Percentiles rank a stretch among this genome's conserved stretches.
Evolutionary conservation across 805 yeast species (phyloP).

Genomic region (Yarrowia phangngaensis): DNA sequence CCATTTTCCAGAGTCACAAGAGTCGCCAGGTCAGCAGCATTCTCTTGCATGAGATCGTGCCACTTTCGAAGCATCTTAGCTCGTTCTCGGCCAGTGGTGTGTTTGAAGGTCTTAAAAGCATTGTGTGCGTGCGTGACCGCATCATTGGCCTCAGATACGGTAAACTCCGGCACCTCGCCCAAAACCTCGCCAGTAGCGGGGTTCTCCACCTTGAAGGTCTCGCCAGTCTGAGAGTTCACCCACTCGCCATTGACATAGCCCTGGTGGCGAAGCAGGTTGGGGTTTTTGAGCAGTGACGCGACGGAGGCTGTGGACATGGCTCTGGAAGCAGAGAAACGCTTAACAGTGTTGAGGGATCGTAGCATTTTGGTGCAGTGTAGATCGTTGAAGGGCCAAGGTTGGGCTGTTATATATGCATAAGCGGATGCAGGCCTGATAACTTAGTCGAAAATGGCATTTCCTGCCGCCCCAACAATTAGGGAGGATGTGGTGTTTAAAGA

Average conservation of each 20-base stretch:
- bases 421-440: no score
- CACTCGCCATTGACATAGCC: slow-evolving; percentile 65
- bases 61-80: slow-evolving; percentile 51
- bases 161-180: slow-evolving; percentile 55
- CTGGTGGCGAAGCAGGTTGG: slow-evolving; percentile 32
- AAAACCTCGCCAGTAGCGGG: slow-evolving; percentile 63
- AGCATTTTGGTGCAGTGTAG: slow-evolving; percentile 2
- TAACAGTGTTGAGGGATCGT: slow-evolving; percentile 12
- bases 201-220: slow-evolving; percentile 61
- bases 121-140: slow-evolving; percentile 55
- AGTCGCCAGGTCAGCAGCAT: slow-evolving; percentile 62
- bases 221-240: slow-evolving; percentile 46
- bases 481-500: no score
- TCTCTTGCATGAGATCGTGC: slow-evolving; percentile 52
- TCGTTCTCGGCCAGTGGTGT: slow-evolving; percentile 56
- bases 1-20: slow-evolving; percentile 70
- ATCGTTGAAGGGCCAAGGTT: background rate
- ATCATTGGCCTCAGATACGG: slow-evolving; percentile 47
- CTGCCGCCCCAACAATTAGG: no score
- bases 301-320: slow-evolving; percentile 24
- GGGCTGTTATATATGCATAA: background rate
- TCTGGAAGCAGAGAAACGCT: slow-evolving; percentile 6
- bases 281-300: slow-evolving; percentile 28
- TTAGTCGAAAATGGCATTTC: no score
- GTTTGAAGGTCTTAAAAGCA: slow-evolving; percentile 53